Evolutionary conservation across 257 asterid genomes (phyloP), one percentile per base, ranked within the genome.

Genomic region (Salvia splendens): DNA sequence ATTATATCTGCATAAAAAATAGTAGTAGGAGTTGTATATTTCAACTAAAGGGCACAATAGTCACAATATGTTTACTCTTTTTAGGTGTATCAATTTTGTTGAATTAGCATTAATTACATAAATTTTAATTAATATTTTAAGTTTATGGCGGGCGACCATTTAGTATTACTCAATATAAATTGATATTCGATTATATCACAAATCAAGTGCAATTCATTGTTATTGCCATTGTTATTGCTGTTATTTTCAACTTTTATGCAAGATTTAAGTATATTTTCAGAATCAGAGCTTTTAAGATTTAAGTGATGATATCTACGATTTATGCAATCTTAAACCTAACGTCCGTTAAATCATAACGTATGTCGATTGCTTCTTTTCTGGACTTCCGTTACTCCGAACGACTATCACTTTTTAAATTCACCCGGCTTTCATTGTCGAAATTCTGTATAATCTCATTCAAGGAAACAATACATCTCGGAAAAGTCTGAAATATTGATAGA

Each of bases 321-420:
- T 48, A 8, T 40, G 45, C 2, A 48, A 6, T 48, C 56, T 46
- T 43, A 55, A 48, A 63, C 58, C 67, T 65, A 59, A 70, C 77
- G 81, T 50, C 81, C 77, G 73, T 78, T 60, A 64, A 69, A 14
- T 24, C 43, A 32, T 9, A 47, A 53, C 71, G 12, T 20, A n/a
- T n/a, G n/a, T n/a, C n/a, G n/a, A n/a, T n/a, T n/a, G n/a, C n/a
- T 41, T 17, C 47, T 38, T 45, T 53, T 62, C 47, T 67, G 65
- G 68, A 50, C 51, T 43, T 64, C 70, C 83, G 83, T 76, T 60
- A 76, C 56, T 40, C 77, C 81, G 77, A 74, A 75, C 64, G 73
- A 59, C 60, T 28, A 5, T 40, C n/a, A n/a, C n/a, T 14, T 53
- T 40, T 72, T 67, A 47, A 67, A 63, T 11, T 12, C 71, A 54